These are phyloP conservation scores for Akanthomyces uredinophilus DNA, from an alignment of 2,329 filamentous ascomycete species.

Conservation along the genomic window DNA sequence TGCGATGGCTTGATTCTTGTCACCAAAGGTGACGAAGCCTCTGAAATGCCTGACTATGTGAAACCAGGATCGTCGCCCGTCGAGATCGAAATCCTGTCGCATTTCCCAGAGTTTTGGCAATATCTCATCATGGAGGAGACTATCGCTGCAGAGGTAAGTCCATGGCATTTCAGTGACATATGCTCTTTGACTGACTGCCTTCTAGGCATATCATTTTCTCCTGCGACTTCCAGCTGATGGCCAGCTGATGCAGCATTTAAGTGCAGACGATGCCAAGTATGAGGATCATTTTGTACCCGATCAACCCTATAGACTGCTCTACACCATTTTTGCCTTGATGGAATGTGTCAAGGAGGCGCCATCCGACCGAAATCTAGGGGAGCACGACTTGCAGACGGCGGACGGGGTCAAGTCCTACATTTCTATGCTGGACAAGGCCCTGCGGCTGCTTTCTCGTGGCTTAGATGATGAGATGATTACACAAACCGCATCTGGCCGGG, in stretches of 20 bases:
- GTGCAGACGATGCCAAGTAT: slow-evolving; percentile 47
- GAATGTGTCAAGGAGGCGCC: slow-evolving; percentile 49
- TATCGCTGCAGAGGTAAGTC: slow-evolving; percentile 59
- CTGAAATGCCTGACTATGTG: slow-evolving; percentile 38
- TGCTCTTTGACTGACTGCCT: slow-evolving; percentile 18
- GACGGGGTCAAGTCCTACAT: background rate
- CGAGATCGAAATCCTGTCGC: slow-evolving; percentile 72
- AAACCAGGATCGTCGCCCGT: slow-evolving; percentile 54
- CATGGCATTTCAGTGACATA: too few species aligned
- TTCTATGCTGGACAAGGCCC: background rate
- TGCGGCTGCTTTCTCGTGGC: background rate
- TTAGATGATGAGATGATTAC: slow-evolving; percentile 4
- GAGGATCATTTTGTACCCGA: slow-evolving; percentile 61
- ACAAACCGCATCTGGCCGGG: background rate
- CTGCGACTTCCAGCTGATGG: slow-evolving; percentile 64
- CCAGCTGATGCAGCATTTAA: slow-evolving; percentile 55
- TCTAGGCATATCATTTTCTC: slow-evolving; percentile 64
- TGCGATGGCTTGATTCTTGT: slow-evolving; percentile 62
- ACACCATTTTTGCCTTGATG: slow-evolving; percentile 62
- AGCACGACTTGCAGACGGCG: slow-evolving; percentile 1
- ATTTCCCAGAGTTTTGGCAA: slow-evolving; percentile 79
- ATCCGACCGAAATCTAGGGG: background rate
- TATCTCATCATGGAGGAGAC: slow-evolving; percentile 70
- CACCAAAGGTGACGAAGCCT: slow-evolving; percentile 48
- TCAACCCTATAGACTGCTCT: slow-evolving; percentile 68